A percentile compares a stretch with the other conserved stretches of the same genome.
phyloP scores from a whole-genome alignment of 2,329 filamentous ascomycete genomes.

The Colletotrichum sp. region DNA sequence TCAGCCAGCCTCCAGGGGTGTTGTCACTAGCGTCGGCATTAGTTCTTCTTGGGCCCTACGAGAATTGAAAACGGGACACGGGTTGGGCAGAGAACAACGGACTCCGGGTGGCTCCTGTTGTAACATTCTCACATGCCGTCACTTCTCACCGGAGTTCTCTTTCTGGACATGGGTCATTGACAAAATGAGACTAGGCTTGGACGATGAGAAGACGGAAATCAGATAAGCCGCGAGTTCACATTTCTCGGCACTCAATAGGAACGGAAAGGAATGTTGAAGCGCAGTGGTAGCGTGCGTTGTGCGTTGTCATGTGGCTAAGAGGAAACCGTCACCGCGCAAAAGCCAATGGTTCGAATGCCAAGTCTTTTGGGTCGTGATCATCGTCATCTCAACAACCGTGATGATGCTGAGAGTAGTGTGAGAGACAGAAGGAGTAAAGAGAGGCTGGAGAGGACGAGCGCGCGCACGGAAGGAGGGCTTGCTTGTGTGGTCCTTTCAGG shows the following conservation, averaged over 20 bases:
- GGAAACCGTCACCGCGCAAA: background rate
- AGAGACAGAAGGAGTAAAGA: background rate
- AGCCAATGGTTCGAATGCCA: constrained; percentile 10
- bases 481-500: background rate
- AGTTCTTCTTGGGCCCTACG: background rate
- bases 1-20: background rate
- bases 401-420: background rate
- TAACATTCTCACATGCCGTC: background rate
- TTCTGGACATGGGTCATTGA: too few relatives aligned
- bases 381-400: background rate
- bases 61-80: background rate
- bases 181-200: background rate
- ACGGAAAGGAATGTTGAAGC: background rate
- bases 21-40: constrained; percentile 6
- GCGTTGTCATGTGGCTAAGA: background rate
- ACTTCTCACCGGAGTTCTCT: background rate
- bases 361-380: background rate
- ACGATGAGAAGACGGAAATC: background rate
- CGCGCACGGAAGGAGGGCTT: background rate
- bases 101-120: background rate
- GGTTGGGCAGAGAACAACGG: background rate
- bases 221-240: background rate
- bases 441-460: background rate
- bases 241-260: background rate
- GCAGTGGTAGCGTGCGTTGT: background rate